phyloP scores from a whole-genome alignment of 2,329 filamentous ascomycete species.

The Lanzia echinophila region DNA sequence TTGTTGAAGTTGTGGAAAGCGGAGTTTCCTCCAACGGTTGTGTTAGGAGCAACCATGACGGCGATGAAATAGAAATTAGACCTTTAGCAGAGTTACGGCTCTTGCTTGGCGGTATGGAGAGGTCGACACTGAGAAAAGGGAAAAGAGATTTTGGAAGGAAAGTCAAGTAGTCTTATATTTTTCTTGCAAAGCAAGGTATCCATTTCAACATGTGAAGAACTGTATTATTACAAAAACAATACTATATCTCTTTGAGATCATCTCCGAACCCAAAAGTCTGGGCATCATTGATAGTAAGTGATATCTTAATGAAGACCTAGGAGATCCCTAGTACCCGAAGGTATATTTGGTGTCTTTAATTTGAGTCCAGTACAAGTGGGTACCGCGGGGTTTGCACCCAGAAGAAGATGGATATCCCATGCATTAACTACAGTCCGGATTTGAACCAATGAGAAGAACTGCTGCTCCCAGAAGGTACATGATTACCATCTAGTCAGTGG shows the following conservation, averaged over 20 bases:
- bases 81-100: not conserved
- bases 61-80: conserved; percentile 41
- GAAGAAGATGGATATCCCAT: too few relatives aligned
- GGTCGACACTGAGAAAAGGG: not conserved
- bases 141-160: not conserved
- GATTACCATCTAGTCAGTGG: too few relatives aligned
- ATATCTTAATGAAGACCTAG: not conserved
- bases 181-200: not conserved
- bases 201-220: not conserved
- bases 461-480: too few relatives aligned
- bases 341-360: not conserved
- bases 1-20: conserved; percentile 76
- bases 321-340: not conserved
- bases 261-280: conserved; percentile 8
- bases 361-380: too few relatives aligned
- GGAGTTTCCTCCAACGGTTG: conserved; percentile 57
- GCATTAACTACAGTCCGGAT: too few relatives aligned
- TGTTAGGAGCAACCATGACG: conserved; percentile 45
- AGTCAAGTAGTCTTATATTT: conserved; percentile 4
- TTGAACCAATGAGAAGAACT: too few relatives aligned
- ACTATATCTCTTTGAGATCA: not conserved
- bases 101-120: not conserved
- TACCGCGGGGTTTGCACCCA: too few relatives aligned
- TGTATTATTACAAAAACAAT: not conserved
- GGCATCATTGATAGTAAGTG: not conserved